Percentiles rank a stretch among this genome's conserved stretches.
Conservation (phyloP, 805 yeast genomes). For the Jamesozyma jinghongensis region DNA sequence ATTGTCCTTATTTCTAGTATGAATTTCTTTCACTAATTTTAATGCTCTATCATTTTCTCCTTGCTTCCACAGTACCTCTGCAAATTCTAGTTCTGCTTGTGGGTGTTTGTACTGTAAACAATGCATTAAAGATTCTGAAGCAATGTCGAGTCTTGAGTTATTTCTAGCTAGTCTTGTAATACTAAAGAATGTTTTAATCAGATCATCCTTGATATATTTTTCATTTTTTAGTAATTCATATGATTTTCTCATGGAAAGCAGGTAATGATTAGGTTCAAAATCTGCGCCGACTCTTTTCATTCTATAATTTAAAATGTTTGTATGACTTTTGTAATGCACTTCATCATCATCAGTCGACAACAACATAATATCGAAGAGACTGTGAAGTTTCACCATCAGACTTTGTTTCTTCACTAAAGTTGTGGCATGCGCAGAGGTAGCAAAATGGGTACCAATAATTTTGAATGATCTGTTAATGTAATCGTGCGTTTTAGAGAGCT, state of each 20-base stretch:
- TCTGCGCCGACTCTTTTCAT: conserved; percentile 37
- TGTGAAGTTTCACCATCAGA: conserved; percentile 47
- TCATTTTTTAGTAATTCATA: conserved; percentile 29
- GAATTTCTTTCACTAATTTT: conserved; percentile 40
- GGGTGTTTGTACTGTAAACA: conserved; percentile 25
- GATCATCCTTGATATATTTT: conserved; percentile 20
- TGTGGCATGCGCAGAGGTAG: conserved; percentile 37
- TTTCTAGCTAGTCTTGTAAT: conserved; percentile 60
- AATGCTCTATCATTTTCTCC: conserved; percentile 84
- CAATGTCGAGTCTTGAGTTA: conserved; percentile 59
- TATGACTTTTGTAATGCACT: conserved; percentile 9
- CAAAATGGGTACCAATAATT: conserved; percentile 53
- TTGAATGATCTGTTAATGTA: conserved; percentile 45
- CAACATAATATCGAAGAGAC: conserved; percentile 47
- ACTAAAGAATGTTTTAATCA: conserved; percentile 46
- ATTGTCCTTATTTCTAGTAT: conserved; percentile 14
- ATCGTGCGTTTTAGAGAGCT: conserved; percentile 29
- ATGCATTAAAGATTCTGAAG: conserved; percentile 60
- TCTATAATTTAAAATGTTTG: conserved; percentile 18
- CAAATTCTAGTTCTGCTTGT: conserved; percentile 61
- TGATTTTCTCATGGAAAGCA: conserved; percentile 52
- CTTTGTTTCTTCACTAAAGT: conserved; percentile 44
- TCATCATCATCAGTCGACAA: conserved; percentile 21
- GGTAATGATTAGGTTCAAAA: conserved; percentile 50
- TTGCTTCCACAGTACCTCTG: conserved; percentile 79